Conservation (phyloP, 208 protist species). For the Leishmania arabica region DNA sequence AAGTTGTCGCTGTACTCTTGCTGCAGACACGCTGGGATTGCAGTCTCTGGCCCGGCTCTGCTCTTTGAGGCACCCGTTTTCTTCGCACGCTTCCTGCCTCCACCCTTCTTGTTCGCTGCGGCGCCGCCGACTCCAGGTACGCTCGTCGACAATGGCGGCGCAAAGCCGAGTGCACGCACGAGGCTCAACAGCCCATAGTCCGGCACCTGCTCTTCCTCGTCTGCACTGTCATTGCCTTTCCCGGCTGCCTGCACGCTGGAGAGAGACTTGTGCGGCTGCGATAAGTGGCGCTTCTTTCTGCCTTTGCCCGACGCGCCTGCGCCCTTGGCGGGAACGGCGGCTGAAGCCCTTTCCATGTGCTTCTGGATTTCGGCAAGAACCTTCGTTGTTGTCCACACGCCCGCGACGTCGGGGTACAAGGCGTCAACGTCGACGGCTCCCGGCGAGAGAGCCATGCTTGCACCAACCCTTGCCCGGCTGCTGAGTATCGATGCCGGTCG, state of each 20-base stretch:
- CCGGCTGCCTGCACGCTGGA: background rate
- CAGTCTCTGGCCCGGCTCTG: background rate
- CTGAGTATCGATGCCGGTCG: background rate
- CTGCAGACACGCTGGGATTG: background rate
- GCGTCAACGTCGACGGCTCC: background rate
- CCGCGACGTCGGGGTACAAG: slow-evolving; percentile 21
- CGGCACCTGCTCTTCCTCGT: slow-evolving; percentile 3
- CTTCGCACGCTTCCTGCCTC: slow-evolving; percentile 1
- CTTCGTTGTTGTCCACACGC: slow-evolving; percentile 9
- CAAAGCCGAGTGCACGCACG: slow-evolving; percentile 25
- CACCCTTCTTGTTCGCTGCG: slow-evolving; percentile 2
- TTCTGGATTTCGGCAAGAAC: background rate
- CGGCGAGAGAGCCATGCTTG: background rate
- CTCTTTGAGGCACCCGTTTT: slow-evolving; percentile 14
- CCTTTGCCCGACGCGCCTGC: background rate
- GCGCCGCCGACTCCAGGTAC: background rate
- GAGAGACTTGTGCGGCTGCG: background rate
- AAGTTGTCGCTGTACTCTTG: slow-evolving; percentile 15
- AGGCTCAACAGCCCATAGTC: slow-evolving; percentile 29
- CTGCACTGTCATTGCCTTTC: background rate
- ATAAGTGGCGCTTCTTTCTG: background rate
- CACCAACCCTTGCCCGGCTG: background rate
- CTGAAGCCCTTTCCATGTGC: background rate
- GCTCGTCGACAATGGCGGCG: background rate
- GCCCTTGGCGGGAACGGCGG: background rate